Base-by-base conservation (phyloP, 148 eudicot species). In the Heliamphora exappendiculata region DNA sequence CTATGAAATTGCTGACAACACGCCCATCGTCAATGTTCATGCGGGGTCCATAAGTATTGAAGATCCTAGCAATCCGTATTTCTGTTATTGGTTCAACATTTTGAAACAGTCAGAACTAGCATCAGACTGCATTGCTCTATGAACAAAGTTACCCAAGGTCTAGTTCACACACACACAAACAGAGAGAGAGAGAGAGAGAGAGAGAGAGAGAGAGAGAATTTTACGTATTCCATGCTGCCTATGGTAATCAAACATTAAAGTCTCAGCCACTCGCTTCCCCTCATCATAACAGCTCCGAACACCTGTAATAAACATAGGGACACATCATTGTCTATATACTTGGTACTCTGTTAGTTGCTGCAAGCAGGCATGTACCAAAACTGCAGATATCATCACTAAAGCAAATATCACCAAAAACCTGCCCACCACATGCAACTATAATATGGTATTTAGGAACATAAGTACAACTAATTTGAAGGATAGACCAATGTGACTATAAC, bases 11-110 rank as follows among this genome's bases (percentile, higher is more conserved):
- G 89, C 98, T 95, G 74, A 95, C 98, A 80, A 95, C 98, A 24
- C 98, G 96, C 0, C 98, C 98, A 86, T 95, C 98, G 67, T 95
- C 98, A 72, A 95, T 91, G 64, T 92, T 92, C 98, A 95, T 95
- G 22, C 98, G 96, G 47, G 98, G 98, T 24, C 98, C 98, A 80
- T 95, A 95, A 41, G 97, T 95, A 70, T 95, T 95, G 86, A 95
- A 95, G 73, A 95, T 95, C 70, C 98, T 85, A 37, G 98, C 98
- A 59, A 95, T 93, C 75, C 98, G 80, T 20, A 93, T 93, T 84
- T 94, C 98, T 94, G 90, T 65, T 53, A 39, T 67, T 36, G 49
- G 62, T 29, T n/a, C 53, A 60, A 24, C 47, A 8, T 70, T 75
- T 49, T 39, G 4, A 19, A 28, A 80, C 51, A 39, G 72, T 47